Conservation (phyloP, 208 protist species). For the Leishmania aethiopica region DNA sequence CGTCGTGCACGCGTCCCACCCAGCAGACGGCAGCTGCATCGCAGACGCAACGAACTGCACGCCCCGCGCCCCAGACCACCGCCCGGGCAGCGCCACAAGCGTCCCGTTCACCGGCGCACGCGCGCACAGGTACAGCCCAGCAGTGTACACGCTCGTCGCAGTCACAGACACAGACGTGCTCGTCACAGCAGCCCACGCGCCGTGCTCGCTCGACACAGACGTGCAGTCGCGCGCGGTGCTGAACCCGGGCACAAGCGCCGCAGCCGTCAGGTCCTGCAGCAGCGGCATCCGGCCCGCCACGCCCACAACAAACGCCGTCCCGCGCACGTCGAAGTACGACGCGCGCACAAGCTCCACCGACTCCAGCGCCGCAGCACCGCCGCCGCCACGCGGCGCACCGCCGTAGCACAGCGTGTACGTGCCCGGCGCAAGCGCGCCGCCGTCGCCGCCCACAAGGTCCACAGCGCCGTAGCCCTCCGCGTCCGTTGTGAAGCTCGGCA, state of each 20-base stretch:
- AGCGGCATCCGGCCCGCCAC: conserved; percentile 46
- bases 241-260: conserved; percentile 52
- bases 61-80: background rate
- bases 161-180: conserved; percentile 42
- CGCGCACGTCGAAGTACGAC: conserved; percentile 49
- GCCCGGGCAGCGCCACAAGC: conserved; percentile 38
- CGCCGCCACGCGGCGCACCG: background rate
- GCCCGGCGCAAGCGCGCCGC: conserved; percentile 35
- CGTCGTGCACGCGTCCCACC: conserved; percentile 36
- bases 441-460: conserved; percentile 30
- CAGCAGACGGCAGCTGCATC: conserved; percentile 36
- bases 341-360: conserved; percentile 49
- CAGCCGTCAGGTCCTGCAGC: conserved; percentile 43
- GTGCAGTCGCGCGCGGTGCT: conserved; percentile 45
- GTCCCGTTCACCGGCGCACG: conserved; percentile 48
- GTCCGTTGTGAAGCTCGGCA: conserved; percentile 58
- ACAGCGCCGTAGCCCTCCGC: conserved; percentile 45
- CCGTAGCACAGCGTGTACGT: conserved; percentile 62
- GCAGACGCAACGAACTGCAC: conserved; percentile 32
- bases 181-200: conserved; percentile 38
- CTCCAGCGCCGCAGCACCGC: conserved; percentile 16
- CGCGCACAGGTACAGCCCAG: conserved; percentile 58
- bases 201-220: conserved; percentile 34
- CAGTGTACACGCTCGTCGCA: conserved; percentile 22
- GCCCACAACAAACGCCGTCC: conserved; percentile 52